Conservation (phyloP, 2,329 filamentous ascomycete genomes). For the Hymenoscyphus fructigenus region DNA sequence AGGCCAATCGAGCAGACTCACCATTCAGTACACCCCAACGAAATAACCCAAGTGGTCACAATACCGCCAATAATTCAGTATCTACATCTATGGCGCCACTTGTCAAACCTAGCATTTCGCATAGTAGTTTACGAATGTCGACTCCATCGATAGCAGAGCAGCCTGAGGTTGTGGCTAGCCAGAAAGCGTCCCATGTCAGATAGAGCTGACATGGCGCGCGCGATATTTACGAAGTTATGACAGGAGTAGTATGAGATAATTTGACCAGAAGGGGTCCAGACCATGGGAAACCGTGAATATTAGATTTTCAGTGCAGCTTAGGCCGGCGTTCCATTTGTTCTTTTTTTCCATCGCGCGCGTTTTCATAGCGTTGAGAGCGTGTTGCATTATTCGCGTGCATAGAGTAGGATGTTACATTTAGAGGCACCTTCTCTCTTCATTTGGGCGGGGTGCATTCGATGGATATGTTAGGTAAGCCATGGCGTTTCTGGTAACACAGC, state of each 20-base stretch:
- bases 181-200: conserved; percentile 22
- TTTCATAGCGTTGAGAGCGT: neutral
- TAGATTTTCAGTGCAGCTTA: conserved; percentile 3
- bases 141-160: conserved; percentile 27
- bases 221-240: conserved; percentile 4
- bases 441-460: neutral
- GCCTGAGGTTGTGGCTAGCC: conserved; percentile 24
- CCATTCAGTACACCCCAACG: conserved; percentile 24
- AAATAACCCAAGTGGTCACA: conserved; percentile 19
- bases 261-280: neutral
- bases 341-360: neutral
- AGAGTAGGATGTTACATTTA: neutral
- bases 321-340: conserved; percentile 4
- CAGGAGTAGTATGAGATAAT: conserved; percentile 2
- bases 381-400: neutral
- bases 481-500: conserved; percentile 3
- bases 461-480: neutral
- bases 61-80: conserved; percentile 27
- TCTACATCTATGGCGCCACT: conserved; percentile 25
- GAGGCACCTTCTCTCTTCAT: neutral
- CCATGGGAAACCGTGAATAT: neutral
- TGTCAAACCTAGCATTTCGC: conserved; percentile 28
- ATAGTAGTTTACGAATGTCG: conserved; percentile 24
- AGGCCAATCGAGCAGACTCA: conserved; percentile 24
- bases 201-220: conserved; percentile 9